Evolutionary conservation across 768 basidiomycete genomes (phyloP), one percentile per base, ranked within the genome.

Genomic region (Serpula lacrymans): DNA sequence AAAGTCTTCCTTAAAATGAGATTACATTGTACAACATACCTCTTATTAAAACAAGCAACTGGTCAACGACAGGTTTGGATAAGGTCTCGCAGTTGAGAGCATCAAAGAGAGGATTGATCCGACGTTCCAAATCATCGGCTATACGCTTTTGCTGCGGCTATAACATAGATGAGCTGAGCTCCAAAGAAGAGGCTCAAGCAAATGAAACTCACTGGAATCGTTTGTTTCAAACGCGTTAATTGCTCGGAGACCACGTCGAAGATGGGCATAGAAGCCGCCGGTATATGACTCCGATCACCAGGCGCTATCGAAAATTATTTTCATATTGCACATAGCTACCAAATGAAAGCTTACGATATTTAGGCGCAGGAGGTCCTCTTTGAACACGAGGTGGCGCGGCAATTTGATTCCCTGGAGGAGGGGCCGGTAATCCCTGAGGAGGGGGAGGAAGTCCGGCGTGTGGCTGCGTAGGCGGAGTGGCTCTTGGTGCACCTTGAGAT

Each of bases 221-320:
- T 77, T 57, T 90, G 84, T 65, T 76, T 89, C 65, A 90, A 58
- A 28, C 74, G 72, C 32, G 69, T 67, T 50, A 94, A 55, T 42
- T 86, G 81, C 33, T 71, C 71, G 16, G 71, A 71, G 27, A 96
- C 68, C 13, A 85, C 69, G 37, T 78, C 70, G 47, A 72, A 92
- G 36, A 87, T 80, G 1, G 84, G 80, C 42, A 70, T 61, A 16
- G 76, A 71, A 33, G 72, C 65, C 7, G 83, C 80, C 1, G 92
- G 85, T 38, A 97, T 96, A 60, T 97, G 95, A n/a, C 77, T 79
- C 20, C 93, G 75, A 59, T 98, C 95, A 41, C 95, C 94, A 37
- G 82, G 73, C 30, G 94, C 92, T 95, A 57, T 11, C 33, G 57
- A 41, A 20, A 43, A 39, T 37, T 21, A 13, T 29, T 14, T 20